Evolutionary conservation across 148 eudicot species (phyloP).

Genomic region (Cornus kousa): DNA sequence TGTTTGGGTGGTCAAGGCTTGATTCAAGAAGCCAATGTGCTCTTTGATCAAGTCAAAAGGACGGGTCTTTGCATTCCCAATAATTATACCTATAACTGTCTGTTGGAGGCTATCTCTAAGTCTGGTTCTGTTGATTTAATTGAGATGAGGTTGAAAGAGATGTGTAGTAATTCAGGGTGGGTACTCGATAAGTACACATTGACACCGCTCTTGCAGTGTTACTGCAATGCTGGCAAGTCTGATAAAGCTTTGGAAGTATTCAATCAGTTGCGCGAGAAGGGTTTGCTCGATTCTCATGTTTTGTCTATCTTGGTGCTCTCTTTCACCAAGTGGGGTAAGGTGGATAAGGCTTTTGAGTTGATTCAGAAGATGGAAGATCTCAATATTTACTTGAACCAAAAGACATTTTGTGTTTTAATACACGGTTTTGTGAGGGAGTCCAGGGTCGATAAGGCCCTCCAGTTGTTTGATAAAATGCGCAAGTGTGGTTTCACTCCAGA

Average conservation of each 20-base stretch:
- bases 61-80: too few relatives aligned
- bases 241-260: constrained; percentile 66
- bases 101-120: too few relatives aligned
- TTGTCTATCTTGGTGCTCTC: constrained; percentile 57
- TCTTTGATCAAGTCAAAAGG: too few relatives aligned
- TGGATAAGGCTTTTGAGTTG: constrained; percentile 70
- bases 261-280: constrained; percentile 41
- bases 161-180: constrained; percentile 27
- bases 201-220: constrained; percentile 71
- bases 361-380: constrained; percentile 58
- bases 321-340: constrained; percentile 70
- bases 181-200: constrained; percentile 61
- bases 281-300: constrained; percentile 66
- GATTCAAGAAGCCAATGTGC: too few relatives aligned
- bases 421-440: constrained; percentile 71
- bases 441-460: constrained; percentile 64
- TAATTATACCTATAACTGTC: too few relatives aligned
- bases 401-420: constrained; percentile 56
- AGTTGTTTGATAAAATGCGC: constrained; percentile 59
- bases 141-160: too few relatives aligned
- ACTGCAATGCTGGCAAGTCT: constrained; percentile 63
- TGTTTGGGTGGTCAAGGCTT: too few relatives aligned
- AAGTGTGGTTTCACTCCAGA: constrained; percentile 49
- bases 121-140: too few relatives aligned
- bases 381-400: constrained; percentile 56